These are phyloP conservation scores for Neurospora sp. DNA, from an alignment of 495 filamentous ascomycete species.

Conservation along the genomic window DNA sequence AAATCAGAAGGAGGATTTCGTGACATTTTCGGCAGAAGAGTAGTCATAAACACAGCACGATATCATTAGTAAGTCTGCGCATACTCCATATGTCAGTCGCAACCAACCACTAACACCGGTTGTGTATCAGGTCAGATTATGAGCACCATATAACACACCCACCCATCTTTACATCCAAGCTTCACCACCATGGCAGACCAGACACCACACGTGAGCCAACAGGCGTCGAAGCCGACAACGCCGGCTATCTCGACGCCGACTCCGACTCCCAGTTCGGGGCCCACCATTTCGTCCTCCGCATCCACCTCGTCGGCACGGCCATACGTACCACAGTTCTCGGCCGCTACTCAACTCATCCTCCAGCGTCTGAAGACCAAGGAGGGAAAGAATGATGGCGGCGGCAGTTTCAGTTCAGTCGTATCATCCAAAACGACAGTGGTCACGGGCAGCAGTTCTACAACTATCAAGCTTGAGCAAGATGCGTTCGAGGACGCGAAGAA, in stretches of 20 bases:
- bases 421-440: conserved; percentile 19
- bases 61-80: not conserved
- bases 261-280: not conserved
- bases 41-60: not conserved
- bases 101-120: not conserved
- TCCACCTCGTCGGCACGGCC: conserved; percentile 18
- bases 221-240: not conserved
- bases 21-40: not conserved
- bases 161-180: not conserved
- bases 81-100: not conserved
- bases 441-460: conserved; percentile 22
- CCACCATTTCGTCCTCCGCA: not conserved
- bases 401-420: conserved; percentile 24
- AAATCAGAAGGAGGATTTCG: not conserved
- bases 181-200: not conserved
- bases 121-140: not conserved
- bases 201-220: not conserved
- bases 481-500: conserved; percentile 38
- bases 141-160: not conserved
- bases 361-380: conserved; percentile 38
- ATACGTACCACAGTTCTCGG: conserved; percentile 44
- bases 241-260: not conserved
- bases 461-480: not conserved
- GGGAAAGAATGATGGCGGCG: not conserved
- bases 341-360: conserved; percentile 48